Percentiles rank a stretch among this genome's conserved stretches.
Evolutionary conservation across 495 filamentous ascomycete genomes (phyloP).

Genomic region (Collariella sp.): DNA sequence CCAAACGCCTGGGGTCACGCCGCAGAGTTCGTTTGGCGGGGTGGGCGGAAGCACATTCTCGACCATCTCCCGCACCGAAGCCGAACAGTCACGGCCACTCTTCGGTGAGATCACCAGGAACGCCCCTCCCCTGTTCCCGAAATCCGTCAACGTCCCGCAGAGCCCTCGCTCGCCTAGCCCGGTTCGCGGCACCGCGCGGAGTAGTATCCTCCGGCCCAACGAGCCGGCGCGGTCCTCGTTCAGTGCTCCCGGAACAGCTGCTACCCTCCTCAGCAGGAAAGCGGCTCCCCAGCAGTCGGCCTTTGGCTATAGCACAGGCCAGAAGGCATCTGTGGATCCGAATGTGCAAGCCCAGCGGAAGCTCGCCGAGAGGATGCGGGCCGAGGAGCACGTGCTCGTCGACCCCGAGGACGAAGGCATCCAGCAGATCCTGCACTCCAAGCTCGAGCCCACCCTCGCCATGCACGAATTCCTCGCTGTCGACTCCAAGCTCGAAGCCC

Average conservation of each 20-base stretch:
- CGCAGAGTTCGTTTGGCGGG: constrained; percentile 58
- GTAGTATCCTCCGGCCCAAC: constrained; percentile 36
- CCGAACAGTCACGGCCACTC: constrained; percentile 36
- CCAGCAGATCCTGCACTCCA: constrained; percentile 40
- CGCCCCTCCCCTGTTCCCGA: constrained; percentile 47
- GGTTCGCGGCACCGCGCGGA: constrained; percentile 45
- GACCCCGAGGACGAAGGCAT: constrained; percentile 51
- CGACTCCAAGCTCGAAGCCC: constrained; percentile 19
- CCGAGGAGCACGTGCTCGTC: constrained; percentile 41
- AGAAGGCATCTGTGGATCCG: constrained; percentile 24
- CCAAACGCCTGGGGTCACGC: constrained; percentile 51
- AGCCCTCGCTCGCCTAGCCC: constrained; percentile 77
- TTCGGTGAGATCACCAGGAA: constrained; percentile 58
- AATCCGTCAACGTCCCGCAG: constrained; percentile 48
- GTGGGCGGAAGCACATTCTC: constrained; percentile 36
- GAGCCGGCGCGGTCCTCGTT: constrained; percentile 49
- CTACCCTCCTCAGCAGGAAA: constrained; percentile 35
- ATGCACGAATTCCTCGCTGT: constrained; percentile 50
- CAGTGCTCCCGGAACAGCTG: constrained; percentile 48
- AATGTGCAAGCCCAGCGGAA: constrained; percentile 35
- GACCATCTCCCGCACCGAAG: constrained; percentile 40
- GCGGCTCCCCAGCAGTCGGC: constrained; percentile 14
- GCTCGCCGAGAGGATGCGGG: constrained; percentile 38
- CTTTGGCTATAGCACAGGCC: constrained; percentile 14
- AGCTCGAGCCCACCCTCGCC: constrained; percentile 40